Evolutionary conservation across 305 asterid genomes (phyloP).

Genomic region (Salvia sclarea): DNA sequence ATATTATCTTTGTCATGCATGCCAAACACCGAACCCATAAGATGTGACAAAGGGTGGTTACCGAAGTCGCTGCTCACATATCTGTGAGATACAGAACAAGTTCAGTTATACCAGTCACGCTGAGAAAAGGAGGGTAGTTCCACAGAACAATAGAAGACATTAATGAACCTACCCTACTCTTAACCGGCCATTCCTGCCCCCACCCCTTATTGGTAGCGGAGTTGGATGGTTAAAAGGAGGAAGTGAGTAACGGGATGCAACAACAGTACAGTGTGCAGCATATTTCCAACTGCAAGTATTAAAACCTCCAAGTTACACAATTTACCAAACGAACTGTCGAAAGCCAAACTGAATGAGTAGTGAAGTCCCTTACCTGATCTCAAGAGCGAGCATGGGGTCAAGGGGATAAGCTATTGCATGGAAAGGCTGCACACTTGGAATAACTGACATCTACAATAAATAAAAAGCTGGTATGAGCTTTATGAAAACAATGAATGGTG

Average conservation of each 20-base stretch:
- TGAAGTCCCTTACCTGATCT: constrained; percentile 65
- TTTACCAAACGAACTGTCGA: background rate
- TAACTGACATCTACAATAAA: constrained; percentile 67
- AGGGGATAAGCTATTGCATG: constrained; percentile 99
- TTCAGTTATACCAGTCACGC: background rate
- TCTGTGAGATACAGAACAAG: constrained; percentile 42
- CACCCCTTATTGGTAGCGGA: constrained; percentile 68
- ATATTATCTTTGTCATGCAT: constrained; percentile 84
- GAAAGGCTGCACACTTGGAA: constrained; percentile 99
- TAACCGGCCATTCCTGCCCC: constrained; percentile 65
- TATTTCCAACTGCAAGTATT: constrained; percentile 72
- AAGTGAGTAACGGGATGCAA: constrained; percentile 88
- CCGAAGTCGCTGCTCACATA: constrained; percentile 99
- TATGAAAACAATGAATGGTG: background rate
- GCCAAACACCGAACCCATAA: constrained; percentile 98
- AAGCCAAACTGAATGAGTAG: constrained; percentile 4
- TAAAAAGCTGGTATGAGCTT: constrained; percentile 26
- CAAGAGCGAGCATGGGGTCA: constrained; percentile 91
- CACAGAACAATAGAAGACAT: constrained; percentile 15
- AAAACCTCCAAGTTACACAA: constrained; percentile 19
- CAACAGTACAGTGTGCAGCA: constrained; percentile 90
- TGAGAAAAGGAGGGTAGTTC: background rate
- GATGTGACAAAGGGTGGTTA: constrained; percentile 96
- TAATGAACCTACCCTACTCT: constrained; percentile 72
- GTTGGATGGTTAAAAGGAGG: constrained; percentile 86